Evolutionary conservation across 768 basidiomycete species (phyloP).

Genomic region (Lyophyllum atratum): DNA sequence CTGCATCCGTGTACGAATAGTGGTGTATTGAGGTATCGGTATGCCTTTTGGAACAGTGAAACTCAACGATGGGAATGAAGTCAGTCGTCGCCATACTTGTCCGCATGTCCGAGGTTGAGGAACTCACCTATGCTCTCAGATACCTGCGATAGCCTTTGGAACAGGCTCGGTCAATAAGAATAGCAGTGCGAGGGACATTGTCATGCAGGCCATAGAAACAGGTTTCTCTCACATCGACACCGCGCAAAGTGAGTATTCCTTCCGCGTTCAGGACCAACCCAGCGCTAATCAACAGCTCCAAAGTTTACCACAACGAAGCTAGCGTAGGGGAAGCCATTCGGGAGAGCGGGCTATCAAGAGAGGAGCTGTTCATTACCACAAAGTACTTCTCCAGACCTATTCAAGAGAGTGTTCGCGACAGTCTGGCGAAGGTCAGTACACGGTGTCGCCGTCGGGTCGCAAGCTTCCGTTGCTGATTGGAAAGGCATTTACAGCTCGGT

Average conservation of each 20-base stretch:
- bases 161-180: constrained; percentile 11
- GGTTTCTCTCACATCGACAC: constrained; percentile 24
- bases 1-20: too few species aligned
- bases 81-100: neutral
- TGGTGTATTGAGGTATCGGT: too few species aligned
- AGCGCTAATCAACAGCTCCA: constrained; percentile 16
- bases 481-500: constrained; percentile 47
- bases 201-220: constrained; percentile 15
- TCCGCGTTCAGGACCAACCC: constrained; percentile 22
- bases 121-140: neutral
- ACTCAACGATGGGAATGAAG: constrained; percentile 18
- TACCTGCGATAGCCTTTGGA: constrained; percentile 19
- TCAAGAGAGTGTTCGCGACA: constrained; percentile 43
- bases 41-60: constrained; percentile 15
- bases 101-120: too few species aligned
- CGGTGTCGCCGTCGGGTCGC: neutral
- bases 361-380: constrained; percentile 53
- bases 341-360: constrained; percentile 47
- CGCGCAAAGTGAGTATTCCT: constrained; percentile 18
- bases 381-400: constrained; percentile 50
- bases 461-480: neutral
- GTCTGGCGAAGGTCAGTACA: constrained; percentile 49
- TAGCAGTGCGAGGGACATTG: constrained; percentile 7
- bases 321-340: constrained; percentile 42
- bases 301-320: constrained; percentile 40